Conservation (phyloP, 2,329 filamentous ascomycete species). For the Colletotrichum plurivorum region DNA sequence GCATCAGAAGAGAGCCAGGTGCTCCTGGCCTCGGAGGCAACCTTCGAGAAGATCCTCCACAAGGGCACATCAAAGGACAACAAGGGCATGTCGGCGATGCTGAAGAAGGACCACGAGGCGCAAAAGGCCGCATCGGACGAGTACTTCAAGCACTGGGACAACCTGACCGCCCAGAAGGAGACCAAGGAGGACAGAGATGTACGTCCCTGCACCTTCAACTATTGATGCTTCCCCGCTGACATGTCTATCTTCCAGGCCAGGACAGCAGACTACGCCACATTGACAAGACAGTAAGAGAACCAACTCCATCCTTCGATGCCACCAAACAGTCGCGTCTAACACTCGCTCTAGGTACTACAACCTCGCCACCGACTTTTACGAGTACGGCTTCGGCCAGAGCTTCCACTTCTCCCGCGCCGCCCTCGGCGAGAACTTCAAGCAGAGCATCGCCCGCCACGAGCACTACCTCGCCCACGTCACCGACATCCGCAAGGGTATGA, state of each 20-base stretch:
- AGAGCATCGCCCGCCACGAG: slow-evolving; percentile 95
- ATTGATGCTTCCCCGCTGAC: background rate
- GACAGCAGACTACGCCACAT: slow-evolving; percentile 89
- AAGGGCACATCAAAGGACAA: slow-evolving; percentile 70
- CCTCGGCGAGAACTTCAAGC: slow-evolving; percentile 86
- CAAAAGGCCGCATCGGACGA: slow-evolving; percentile 88
- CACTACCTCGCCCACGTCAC: slow-evolving; percentile 96
- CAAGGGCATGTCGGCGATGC: slow-evolving; percentile 83
- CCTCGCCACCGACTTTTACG: slow-evolving; percentile 94
- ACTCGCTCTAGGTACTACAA: slow-evolving; percentile 83
- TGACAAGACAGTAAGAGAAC: slow-evolving; percentile 86
- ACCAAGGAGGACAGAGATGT: slow-evolving; percentile 87
- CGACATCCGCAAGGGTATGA: slow-evolving; percentile 87
- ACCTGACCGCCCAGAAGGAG: slow-evolving; percentile 83
- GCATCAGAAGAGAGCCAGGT: slow-evolving; percentile 1
- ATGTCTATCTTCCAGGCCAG: slow-evolving; percentile 69
- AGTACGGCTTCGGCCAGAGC: slow-evolving; percentile 95
- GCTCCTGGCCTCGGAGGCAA: slow-evolving; percentile 69
- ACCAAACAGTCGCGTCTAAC: slow-evolving; percentile 5
- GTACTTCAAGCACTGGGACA: slow-evolving; percentile 98
- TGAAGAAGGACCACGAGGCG: slow-evolving; percentile 82
- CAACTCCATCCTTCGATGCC: background rate
- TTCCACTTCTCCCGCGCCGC: slow-evolving; percentile 99
- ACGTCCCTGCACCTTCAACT: slow-evolving; percentile 47
- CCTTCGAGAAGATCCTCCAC: slow-evolving; percentile 84